Percentiles rank a stretch among this genome's conserved stretches.
Evolutionary conservation across 345 rosid species (phyloP).

Genomic region (Citrus mangshanensis): DNA sequence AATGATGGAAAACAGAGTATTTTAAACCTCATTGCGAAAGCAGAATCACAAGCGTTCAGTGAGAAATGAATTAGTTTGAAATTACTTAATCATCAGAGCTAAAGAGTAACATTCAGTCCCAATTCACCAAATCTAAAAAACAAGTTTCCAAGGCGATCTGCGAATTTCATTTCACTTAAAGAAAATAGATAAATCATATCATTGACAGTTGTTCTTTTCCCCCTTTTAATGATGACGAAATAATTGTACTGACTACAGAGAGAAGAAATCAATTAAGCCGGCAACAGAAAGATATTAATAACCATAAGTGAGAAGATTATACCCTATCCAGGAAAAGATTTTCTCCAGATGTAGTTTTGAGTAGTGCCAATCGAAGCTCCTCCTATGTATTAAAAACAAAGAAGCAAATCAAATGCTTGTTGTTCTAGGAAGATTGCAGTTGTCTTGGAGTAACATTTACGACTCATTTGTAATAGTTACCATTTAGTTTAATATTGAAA

Average conservation of each 20-base stretch:
- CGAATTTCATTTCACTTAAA: not conserved
- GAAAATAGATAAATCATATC: not conserved
- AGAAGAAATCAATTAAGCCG: not conserved
- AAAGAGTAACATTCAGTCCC: not conserved
- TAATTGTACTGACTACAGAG: no score
- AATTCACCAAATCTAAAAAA: not conserved
- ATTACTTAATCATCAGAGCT: not conserved
- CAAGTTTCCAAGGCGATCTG: not conserved
- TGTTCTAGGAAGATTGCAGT: not conserved
- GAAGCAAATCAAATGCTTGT: not conserved
- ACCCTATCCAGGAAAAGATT: constrained; percentile 60
- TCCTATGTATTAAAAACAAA: constrained; percentile 35
- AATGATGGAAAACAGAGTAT: not conserved
- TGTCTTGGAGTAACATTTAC: not conserved
- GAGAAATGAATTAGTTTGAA: not conserved
- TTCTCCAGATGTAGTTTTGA: constrained; percentile 36
- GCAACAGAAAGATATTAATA: not conserved
- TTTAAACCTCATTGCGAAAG: not conserved
- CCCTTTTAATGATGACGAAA: no score
- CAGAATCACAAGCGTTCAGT: not conserved
- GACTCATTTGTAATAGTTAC: no score
- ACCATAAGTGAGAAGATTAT: not conserved
- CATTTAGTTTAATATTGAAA: no score
- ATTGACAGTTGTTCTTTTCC: not conserved
- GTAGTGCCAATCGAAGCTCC: constrained; percentile 58